Percentiles rank a stretch among this genome's conserved stretches.
Conservation (phyloP, 78 protist species). For the Tieghemostelium lacteum region DNA sequence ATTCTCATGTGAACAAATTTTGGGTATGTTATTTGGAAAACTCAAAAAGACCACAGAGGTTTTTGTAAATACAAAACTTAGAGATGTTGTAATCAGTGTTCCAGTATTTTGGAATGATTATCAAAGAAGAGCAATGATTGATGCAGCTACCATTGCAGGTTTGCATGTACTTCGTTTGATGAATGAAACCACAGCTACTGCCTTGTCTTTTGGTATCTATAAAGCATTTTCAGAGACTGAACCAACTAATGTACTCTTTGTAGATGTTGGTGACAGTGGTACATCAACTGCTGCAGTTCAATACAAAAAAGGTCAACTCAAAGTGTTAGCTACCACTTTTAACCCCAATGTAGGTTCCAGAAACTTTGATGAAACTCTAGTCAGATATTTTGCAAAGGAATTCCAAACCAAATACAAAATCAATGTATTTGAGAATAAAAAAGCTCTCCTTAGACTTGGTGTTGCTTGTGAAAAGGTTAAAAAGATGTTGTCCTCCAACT, state of each 20-base stretch:
- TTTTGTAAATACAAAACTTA: constrained; percentile 42
- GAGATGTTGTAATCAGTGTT: constrained; percentile 89
- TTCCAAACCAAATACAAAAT: constrained; percentile 88
- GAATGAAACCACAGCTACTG: constrained; percentile 95
- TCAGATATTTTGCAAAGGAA: constrained; percentile 78
- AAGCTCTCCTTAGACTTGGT: constrained; percentile 86
- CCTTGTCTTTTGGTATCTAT: constrained; percentile 95
- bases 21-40: constrained; percentile 91
- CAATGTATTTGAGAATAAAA: constrained; percentile 77
- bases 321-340: constrained; percentile 79
- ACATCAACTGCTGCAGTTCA: constrained; percentile 79
- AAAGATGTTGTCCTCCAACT: constrained; percentile 86
- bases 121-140: constrained; percentile 91
- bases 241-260: constrained; percentile 83
- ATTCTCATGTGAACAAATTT: constrained; percentile 81
- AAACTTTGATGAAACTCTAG: constrained; percentile 80
- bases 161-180: constrained; percentile 90
- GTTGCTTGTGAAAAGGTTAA: constrained; percentile 92
- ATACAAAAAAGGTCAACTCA: constrained; percentile 89
- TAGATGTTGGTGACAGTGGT: constrained; percentile 93
- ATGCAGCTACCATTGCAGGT: constrained; percentile 95
- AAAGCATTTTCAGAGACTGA: constrained; percentile 86
- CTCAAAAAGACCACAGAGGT: constrained; percentile 83
- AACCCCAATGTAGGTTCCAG: constrained; percentile 91
- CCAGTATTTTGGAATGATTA: constrained; percentile 93